Evolutionary conservation across 2,329 filamentous ascomycete species (phyloP).

Genomic region (Ceratocystis alfenasii): DNA sequence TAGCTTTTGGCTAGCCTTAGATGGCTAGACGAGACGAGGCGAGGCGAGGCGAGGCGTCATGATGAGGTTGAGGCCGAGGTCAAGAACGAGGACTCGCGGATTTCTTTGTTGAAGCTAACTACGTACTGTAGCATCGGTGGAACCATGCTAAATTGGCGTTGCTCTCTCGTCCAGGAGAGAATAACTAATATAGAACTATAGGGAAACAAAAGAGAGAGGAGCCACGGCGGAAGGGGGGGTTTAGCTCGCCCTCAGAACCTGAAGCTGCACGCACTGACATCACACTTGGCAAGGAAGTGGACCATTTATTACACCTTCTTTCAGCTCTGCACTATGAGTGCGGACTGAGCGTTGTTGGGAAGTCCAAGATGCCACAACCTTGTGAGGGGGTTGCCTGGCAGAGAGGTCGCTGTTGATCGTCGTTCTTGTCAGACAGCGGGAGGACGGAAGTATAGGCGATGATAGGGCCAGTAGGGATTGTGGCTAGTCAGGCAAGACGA

Average conservation of each 20-base stretch:
- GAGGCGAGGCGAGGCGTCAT: background rate
- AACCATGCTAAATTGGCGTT: background rate
- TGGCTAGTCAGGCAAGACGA: background rate
- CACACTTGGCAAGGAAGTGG: background rate
- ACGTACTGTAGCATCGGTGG: background rate
- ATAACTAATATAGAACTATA: background rate
- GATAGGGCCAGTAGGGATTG: background rate
- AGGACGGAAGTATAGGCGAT: background rate
- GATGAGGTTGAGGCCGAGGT: background rate
- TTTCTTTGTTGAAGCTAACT: background rate
- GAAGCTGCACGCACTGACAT: slow-evolving; percentile 1
- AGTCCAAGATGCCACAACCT: background rate
- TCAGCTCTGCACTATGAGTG: background rate
- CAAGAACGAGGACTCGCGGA: background rate
- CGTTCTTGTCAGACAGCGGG: slow-evolving; percentile 12
- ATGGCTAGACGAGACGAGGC: background rate
- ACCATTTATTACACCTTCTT: background rate
- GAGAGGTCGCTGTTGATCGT: background rate
- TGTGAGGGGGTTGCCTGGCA: background rate
- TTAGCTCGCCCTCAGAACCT: background rate
- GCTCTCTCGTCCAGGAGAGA: background rate
- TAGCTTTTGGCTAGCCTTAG: background rate
- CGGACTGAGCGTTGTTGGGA: background rate
- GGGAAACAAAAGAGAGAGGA: background rate
- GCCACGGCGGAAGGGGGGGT: background rate